Conservation (phyloP, 257 asterid species). For the Petunia axillaris region DNA sequence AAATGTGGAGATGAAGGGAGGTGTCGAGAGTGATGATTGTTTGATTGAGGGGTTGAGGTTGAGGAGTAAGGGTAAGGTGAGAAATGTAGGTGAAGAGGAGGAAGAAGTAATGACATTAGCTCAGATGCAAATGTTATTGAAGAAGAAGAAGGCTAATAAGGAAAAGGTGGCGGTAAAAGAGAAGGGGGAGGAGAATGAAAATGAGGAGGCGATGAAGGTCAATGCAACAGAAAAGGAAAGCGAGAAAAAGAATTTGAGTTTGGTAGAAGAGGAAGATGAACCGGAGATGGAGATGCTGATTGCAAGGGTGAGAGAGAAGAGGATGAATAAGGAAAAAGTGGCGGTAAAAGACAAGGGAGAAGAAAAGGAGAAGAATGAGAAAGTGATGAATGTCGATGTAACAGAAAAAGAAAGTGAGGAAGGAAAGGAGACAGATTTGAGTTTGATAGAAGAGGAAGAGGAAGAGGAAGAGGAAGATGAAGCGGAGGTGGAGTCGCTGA, state of each 20-base stretch:
- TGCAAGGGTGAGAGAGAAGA: constrained; percentile 33
- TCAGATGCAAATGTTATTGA: constrained; percentile 65
- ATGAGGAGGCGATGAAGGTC: background rate
- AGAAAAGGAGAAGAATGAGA: constrained; percentile 33
- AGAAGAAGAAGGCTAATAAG: constrained; percentile 35
- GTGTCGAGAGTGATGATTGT: constrained; percentile 26
- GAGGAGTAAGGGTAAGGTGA: constrained; percentile 32
- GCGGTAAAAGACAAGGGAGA: constrained; percentile 18
- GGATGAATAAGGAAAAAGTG: constrained; percentile 31
- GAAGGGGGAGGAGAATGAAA: constrained; percentile 24
- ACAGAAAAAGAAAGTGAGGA: constrained; percentile 26
- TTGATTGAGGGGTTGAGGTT: constrained; percentile 24
- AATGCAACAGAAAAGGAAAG: constrained; percentile 1
- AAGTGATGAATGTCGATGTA: background rate
- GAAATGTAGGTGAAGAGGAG: constrained; percentile 37
- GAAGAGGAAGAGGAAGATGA: constrained; percentile 21
- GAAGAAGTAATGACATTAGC: constrained; percentile 84
- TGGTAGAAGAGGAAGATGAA: constrained; percentile 27
- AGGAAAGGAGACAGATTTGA: constrained; percentile 17
- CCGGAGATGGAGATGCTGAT: constrained; percentile 13
- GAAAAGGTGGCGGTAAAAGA: constrained; percentile 21
- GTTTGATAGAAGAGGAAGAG: constrained; percentile 18
- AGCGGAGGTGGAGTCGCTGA: constrained; percentile 19
- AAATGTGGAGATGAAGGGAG: constrained; percentile 24
- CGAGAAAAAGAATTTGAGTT: background rate